Evolutionary conservation across 306 rosid species (phyloP).

Genomic region (Mucuna pruriens): DNA sequence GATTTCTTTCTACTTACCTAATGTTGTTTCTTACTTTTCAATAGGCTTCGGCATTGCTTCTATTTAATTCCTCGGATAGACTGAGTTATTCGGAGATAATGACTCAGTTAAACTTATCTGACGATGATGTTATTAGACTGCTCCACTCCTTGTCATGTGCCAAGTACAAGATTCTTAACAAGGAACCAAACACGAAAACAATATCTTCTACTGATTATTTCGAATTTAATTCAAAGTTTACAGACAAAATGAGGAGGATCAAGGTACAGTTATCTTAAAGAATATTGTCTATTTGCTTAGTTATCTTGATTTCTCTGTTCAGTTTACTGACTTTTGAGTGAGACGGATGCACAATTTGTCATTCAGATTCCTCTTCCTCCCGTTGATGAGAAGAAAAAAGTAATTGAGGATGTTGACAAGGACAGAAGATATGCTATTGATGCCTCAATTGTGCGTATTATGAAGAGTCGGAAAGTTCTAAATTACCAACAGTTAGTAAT

Average conservation of each 20-base stretch:
- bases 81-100: constrained; percentile 85
- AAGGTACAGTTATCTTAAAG: constrained; percentile 56
- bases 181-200: constrained; percentile 80
- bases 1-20: constrained; percentile 36
- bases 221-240: constrained; percentile 87
- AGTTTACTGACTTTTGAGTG: constrained; percentile 1
- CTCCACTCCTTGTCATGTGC: constrained; percentile 96
- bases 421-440: constrained; percentile 96
- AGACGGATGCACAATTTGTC: background rate
- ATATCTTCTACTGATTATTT: constrained; percentile 69
- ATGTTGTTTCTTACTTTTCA: constrained; percentile 30
- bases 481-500: constrained; percentile 82
- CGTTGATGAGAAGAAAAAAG: constrained; percentile 93
- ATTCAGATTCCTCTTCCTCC: constrained; percentile 94
- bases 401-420: constrained; percentile 91
- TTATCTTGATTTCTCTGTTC: constrained; percentile 4
- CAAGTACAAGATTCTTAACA: constrained; percentile 85
- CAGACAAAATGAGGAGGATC: constrained; percentile 93
- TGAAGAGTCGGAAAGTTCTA: constrained; percentile 85
- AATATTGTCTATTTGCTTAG: background rate
- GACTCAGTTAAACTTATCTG: constrained; percentile 82
- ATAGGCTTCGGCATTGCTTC: constrained; percentile 90
- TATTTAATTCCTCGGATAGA: constrained; percentile 81
- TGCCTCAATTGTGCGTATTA: constrained; percentile 92
- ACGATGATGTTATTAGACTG: constrained; percentile 84